Conservation (phyloP, 306 rosid genomes). For the Cucumis hystrix region DNA sequence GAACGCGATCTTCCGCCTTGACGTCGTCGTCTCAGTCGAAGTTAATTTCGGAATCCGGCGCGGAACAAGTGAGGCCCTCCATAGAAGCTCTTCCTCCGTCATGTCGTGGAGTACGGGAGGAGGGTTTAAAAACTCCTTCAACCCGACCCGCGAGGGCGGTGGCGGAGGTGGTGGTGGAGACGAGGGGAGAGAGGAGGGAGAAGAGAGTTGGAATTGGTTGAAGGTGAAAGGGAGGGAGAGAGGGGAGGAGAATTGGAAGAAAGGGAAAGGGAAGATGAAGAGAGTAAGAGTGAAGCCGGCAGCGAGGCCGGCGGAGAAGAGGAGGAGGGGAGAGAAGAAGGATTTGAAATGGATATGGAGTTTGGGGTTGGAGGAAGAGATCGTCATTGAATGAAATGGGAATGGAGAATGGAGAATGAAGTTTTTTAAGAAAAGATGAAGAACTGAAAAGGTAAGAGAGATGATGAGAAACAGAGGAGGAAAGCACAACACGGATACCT, state of each 20-base stretch:
- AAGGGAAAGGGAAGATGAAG: slow-evolving; percentile 11
- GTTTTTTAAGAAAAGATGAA: no score
- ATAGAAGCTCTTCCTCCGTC: slow-evolving; percentile 57
- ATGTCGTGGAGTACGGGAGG: slow-evolving; percentile 39
- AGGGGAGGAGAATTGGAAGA: background rate
- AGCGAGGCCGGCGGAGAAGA: slow-evolving; percentile 48
- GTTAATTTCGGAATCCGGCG: slow-evolving; percentile 15
- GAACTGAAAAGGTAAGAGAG: background rate
- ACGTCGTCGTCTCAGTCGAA: slow-evolving; percentile 9
- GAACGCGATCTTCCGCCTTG: slow-evolving; percentile 58
- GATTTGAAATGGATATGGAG: slow-evolving; percentile 27
- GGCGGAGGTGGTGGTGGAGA: background rate
- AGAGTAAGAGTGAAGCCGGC: slow-evolving; percentile 39
- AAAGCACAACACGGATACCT: background rate
- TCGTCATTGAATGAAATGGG: background rate
- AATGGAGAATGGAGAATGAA: background rate
- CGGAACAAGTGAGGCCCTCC: slow-evolving; percentile 68
- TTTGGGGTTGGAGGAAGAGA: background rate
- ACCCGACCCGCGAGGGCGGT: slow-evolving; percentile 1
- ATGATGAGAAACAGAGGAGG: background rate
- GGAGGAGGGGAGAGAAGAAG: slow-evolving; percentile 19
- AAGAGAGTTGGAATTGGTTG: background rate
- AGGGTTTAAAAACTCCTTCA: slow-evolving; percentile 24
- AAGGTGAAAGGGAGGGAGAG: slow-evolving; percentile 19
- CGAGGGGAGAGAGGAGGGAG: background rate